A percentile compares a stretch with the other conserved stretches of the same genome.
phyloP scores from a whole-genome alignment of 2,329 filamentous ascomycete species.

The Westerdykella ornata region DNA sequence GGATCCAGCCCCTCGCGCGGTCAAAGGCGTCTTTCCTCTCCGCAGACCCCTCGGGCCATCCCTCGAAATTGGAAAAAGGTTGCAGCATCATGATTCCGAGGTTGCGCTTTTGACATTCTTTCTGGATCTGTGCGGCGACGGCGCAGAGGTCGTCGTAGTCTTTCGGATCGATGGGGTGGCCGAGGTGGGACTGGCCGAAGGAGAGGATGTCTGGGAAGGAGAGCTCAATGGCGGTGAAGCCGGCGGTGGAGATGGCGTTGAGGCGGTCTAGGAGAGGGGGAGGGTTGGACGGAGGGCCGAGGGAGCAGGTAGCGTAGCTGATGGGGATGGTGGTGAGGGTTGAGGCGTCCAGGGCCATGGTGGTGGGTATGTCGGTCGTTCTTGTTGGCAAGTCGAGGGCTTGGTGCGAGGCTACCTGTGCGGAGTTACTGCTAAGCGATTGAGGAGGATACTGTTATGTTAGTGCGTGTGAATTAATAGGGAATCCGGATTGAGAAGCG shows the following conservation, averaged over 20 bases:
- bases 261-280: constrained; percentile 54
- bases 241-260: constrained; percentile 55
- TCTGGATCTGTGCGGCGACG: constrained; percentile 50
- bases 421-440: too few species aligned
- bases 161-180: constrained; percentile 47
- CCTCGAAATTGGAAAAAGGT: constrained; percentile 71
- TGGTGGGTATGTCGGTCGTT: background rate
- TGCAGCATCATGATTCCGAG: constrained; percentile 65
- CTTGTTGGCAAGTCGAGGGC: too few species aligned
- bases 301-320: constrained; percentile 53
- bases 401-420: too few species aligned
- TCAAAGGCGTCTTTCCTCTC: constrained; percentile 58
- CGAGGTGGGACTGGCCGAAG: constrained; percentile 51
- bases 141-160: constrained; percentile 55
- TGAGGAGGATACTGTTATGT: too few species aligned
- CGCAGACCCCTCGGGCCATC: constrained; percentile 55
- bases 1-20: constrained; percentile 60
- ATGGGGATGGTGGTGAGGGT: constrained; percentile 41
- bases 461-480: too few species aligned
- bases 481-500: too few species aligned
- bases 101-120: constrained; percentile 48
- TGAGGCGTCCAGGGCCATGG: constrained; percentile 33
- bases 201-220: constrained; percentile 65
- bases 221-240: constrained; percentile 65
- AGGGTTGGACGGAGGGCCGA: constrained; percentile 40